These are phyloP conservation scores for Phytophthora chlamydospora DNA, from an alignment of 352 stramenopile species.

Conservation along the genomic window DNA sequence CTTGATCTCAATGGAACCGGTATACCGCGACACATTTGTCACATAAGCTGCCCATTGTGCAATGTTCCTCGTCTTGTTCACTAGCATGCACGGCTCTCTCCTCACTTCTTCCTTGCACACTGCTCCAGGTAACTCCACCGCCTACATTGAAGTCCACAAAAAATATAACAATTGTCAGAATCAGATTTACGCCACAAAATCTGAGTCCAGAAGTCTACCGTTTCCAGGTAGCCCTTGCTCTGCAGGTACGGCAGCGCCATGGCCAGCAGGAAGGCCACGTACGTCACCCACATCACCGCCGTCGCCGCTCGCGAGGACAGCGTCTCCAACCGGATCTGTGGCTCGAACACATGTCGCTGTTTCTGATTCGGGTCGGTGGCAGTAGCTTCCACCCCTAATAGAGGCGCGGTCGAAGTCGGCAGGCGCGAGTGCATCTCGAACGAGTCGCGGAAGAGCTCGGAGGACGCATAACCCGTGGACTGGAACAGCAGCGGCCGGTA, in stretches of 20 bases:
- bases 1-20: slow-evolving; percentile 66
- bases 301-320: slow-evolving; percentile 76
- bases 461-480: slow-evolving; percentile 81
- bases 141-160: slow-evolving; percentile 37
- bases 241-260: slow-evolving; percentile 78
- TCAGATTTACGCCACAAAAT: slow-evolving; percentile 1
- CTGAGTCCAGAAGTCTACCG: slow-evolving; percentile 34
- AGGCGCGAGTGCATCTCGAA: slow-evolving; percentile 83
- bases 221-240: slow-evolving; percentile 74
- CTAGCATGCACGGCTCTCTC: slow-evolving; percentile 61
- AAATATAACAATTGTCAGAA: slow-evolving; percentile 18
- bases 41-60: slow-evolving; percentile 76
- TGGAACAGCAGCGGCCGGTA: slow-evolving; percentile 84
- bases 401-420: slow-evolving; percentile 28
- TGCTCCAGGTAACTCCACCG: slow-evolving; percentile 56
- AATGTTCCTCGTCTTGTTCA: slow-evolving; percentile 57
- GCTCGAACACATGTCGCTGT: slow-evolving; percentile 36
- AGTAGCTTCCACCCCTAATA: slow-evolving; percentile 23
- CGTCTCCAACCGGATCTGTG: slow-evolving; percentile 82
- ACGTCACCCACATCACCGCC: slow-evolving; percentile 77
- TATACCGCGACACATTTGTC: slow-evolving; percentile 72
- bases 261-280: slow-evolving; percentile 75
- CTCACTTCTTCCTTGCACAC: slow-evolving; percentile 41
- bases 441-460: slow-evolving; percentile 77
- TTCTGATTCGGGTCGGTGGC: slow-evolving; percentile 34